A percentile compares a stretch with the other conserved stretches of the same genome.
Evolutionary conservation across 192 early-diverging fungal genomes (phyloP).

Genomic region (Backusella parvicylindrica): DNA sequence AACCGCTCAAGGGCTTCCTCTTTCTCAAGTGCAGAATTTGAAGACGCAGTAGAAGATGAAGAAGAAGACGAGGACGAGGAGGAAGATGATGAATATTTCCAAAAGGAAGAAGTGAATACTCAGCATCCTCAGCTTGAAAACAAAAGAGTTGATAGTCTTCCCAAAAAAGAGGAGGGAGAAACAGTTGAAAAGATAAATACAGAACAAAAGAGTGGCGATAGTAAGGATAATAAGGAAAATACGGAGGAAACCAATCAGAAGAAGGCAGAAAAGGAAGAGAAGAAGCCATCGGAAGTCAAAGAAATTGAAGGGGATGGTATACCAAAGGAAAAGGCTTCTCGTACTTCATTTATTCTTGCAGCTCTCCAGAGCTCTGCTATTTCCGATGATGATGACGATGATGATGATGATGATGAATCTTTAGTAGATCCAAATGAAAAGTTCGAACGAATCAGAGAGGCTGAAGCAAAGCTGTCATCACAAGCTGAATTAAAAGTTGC

Average conservation of each 20-base stretch:
- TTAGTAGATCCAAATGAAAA: conserved; percentile 14
- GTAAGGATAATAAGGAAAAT: not conserved
- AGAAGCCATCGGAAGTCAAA: not conserved
- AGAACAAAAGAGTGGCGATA: not conserved
- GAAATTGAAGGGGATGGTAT: not conserved
- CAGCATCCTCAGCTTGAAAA: not conserved
- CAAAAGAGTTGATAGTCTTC: not conserved
- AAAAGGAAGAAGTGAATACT: not conserved
- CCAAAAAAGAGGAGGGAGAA: not conserved
- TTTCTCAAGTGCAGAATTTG: conserved; percentile 1
- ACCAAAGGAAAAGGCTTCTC: not conserved
- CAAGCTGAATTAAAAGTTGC: not conserved
- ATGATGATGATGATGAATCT: conserved; percentile 3
- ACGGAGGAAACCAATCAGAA: not conserved
- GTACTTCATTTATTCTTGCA: conserved; percentile 7
- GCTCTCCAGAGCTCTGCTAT: not conserved
- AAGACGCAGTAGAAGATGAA: conserved; percentile 9
- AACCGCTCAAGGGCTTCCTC: conserved; percentile 4
- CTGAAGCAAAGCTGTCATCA: not conserved
- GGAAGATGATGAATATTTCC: conserved; percentile 14
- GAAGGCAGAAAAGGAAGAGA: not conserved
- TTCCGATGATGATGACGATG: conserved; percentile 5
- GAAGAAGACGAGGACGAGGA: conserved; percentile 4
- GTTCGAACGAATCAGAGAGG: not conserved
- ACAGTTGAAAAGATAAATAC: not conserved